Percentiles rank a stretch among this genome's conserved stretches.
Evolutionary conservation across 768 basidiomycete genomes (phyloP).

Genomic region (Mycena rebaudengoi): DNA sequence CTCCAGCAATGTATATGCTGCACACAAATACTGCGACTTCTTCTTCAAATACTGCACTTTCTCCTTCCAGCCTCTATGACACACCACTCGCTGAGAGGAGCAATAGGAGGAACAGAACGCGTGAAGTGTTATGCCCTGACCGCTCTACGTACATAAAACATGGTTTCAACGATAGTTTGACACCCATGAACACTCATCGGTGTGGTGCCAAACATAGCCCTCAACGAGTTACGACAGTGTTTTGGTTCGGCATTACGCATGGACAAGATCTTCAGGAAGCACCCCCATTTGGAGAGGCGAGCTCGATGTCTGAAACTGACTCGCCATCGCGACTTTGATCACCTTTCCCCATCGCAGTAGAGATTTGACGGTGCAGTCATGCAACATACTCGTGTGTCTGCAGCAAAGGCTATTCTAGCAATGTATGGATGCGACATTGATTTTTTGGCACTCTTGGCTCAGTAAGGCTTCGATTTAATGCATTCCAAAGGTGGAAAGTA

Average conservation of each 20-base stretch:
- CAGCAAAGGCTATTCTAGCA: background rate
- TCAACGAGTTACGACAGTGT: constrained; percentile 6
- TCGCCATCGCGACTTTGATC: constrained; percentile 17
- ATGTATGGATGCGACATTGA: background rate
- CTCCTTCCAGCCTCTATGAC: background rate
- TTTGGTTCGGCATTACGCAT: constrained; percentile 10
- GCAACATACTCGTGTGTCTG: background rate
- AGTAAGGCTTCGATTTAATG: constrained; percentile 5
- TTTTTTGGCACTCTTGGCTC: background rate
- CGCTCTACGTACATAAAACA: background rate
- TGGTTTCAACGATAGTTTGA: background rate
- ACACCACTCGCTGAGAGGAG: background rate
- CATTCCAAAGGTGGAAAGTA: constrained; percentile 18
- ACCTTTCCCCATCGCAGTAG: constrained; percentile 6
- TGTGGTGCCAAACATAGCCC: background rate
- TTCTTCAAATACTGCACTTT: background rate
- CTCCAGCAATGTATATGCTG: background rate
- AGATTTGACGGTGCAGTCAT: background rate
- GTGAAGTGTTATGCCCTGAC: background rate
- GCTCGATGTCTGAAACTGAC: constrained; percentile 9
- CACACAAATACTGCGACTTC: background rate
- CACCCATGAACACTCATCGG: background rate
- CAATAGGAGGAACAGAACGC: background rate
- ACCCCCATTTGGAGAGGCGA: constrained; percentile 7
- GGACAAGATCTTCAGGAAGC: constrained; percentile 9